These are phyloP conservation scores for Candida caryicola DNA, from an alignment of 805 yeast genomes.

Conservation along the genomic window DNA sequence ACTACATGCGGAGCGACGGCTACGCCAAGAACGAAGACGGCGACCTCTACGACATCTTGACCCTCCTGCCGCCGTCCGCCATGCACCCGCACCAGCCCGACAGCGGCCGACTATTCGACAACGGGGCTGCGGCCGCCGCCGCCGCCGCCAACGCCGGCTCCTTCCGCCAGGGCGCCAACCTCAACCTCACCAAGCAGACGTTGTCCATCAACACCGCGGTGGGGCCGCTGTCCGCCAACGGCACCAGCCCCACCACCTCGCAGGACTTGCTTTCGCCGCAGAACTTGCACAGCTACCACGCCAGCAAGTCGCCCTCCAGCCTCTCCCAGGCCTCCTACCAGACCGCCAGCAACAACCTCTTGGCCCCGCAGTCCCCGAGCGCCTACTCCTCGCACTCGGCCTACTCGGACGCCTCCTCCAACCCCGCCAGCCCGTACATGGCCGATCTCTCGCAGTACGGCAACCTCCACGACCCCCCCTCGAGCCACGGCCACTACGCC, in stretches of 20 bases:
- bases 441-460: conserved; percentile 36
- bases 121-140: background rate
- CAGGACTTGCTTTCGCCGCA: conserved; percentile 18
- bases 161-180: background rate
- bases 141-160: background rate
- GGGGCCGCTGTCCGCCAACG: conserved; percentile 6
- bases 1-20: no score
- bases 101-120: conserved; percentile 1
- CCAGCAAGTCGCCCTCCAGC: background rate
- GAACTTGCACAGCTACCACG: conserved; percentile 4
- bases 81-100: background rate
- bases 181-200: background rate
- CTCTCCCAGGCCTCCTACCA: conserved; percentile 11
- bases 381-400: conserved; percentile 21
- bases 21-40: conserved; percentile 19
- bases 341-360: conserved; percentile 11
- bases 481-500: conserved; percentile 5
- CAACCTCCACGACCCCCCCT: conserved; percentile 8
- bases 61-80: conserved; percentile 22
- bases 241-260: conserved; percentile 12
- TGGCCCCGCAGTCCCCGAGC: conserved; percentile 21
- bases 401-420: conserved; percentile 37
- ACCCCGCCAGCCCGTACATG: conserved; percentile 35
- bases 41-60: conserved; percentile 28
- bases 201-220: conserved; percentile 1